Percentiles rank a stretch among this genome's conserved stretches.
phyloP scores from a whole-genome alignment of 2,329 filamentous ascomycete genomes.

The Neofusicoccum sp. region DNA sequence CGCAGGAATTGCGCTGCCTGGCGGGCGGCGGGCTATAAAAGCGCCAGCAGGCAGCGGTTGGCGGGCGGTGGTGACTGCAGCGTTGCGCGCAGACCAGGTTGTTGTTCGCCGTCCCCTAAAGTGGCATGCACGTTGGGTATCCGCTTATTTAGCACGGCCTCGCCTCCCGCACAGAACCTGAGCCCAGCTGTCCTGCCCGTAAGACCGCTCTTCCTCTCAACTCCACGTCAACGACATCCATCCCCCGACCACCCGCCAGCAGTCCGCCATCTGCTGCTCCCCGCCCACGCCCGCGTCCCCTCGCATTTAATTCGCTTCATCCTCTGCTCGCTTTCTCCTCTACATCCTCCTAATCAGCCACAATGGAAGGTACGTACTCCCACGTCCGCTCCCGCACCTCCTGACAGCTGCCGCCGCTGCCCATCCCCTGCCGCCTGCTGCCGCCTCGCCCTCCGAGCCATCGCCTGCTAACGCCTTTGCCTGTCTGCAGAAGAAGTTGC shows the following conservation, averaged over 20 bases:
- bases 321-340: conserved; percentile 24
- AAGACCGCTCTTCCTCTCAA: conserved; percentile 43
- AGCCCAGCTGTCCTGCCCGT: conserved; percentile 34
- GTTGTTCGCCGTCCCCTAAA: conserved; percentile 21
- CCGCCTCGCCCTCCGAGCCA: background rate
- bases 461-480: conserved; percentile 37
- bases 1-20: conserved; percentile 20
- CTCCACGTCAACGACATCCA: conserved; percentile 21
- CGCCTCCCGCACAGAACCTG: conserved; percentile 41
- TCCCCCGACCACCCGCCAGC: conserved; percentile 20
- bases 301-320: conserved; percentile 25
- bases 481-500: conserved; percentile 90
- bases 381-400: conserved; percentile 29
- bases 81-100: conserved; percentile 12
- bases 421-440: background rate
- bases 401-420: conserved; percentile 28
- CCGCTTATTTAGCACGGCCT: conserved; percentile 48
- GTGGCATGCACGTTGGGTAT: conserved; percentile 22
- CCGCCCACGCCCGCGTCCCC: conserved; percentile 24
- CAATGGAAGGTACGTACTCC: conserved; percentile 66
- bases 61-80: conserved; percentile 13
- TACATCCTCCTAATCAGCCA: conserved; percentile 38
- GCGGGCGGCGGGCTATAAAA: background rate
- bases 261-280: conserved; percentile 28
- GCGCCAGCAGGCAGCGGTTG: background rate